A percentile compares a stretch with the other conserved stretches of the same genome.
Evolutionary conservation across 371 early-diverging fungal species (phyloP).

Genomic region (Mortierella sp.): DNA sequence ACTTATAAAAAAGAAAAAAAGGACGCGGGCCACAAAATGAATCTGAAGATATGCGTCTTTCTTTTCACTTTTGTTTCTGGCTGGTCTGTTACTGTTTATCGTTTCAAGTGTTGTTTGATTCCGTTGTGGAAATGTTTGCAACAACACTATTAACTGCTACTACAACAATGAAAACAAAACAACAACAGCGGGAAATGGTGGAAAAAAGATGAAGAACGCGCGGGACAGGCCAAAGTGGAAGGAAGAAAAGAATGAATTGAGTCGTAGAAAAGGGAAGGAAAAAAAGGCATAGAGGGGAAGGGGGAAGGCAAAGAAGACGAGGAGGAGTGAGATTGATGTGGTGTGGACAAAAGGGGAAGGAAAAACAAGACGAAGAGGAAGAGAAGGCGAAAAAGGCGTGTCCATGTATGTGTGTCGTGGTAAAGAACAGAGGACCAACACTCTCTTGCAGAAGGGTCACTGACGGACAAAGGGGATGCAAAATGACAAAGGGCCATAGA

Average conservation of each 20-base stretch:
- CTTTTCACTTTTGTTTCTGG: background rate
- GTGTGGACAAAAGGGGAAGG: background rate
- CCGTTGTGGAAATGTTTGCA: slow-evolving; percentile 24
- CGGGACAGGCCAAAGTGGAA: background rate
- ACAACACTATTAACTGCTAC: background rate
- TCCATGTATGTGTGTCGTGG: background rate
- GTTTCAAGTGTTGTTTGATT: slow-evolving; percentile 23
- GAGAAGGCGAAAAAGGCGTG: background rate
- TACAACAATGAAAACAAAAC: background rate
- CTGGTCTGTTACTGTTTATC: slow-evolving; percentile 25
- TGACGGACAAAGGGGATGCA: background rate
- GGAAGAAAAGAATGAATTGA: background rate
- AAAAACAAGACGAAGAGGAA: background rate
- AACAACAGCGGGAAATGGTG: too few species aligned
- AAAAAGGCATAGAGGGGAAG: background rate
- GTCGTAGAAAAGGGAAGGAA: too few species aligned
- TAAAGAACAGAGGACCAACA: background rate
- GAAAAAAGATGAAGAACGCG: background rate
- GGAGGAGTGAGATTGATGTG: background rate
- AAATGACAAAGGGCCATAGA: background rate
- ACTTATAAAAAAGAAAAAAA: slow-evolving; percentile 13
- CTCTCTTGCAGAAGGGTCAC: background rate
- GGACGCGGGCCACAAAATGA: background rate
- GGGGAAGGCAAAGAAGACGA: background rate
- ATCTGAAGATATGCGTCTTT: background rate